phyloP scores from a whole-genome alignment of 2,329 filamentous ascomycete species.

The Plectosphaerella cucumerina region DNA sequence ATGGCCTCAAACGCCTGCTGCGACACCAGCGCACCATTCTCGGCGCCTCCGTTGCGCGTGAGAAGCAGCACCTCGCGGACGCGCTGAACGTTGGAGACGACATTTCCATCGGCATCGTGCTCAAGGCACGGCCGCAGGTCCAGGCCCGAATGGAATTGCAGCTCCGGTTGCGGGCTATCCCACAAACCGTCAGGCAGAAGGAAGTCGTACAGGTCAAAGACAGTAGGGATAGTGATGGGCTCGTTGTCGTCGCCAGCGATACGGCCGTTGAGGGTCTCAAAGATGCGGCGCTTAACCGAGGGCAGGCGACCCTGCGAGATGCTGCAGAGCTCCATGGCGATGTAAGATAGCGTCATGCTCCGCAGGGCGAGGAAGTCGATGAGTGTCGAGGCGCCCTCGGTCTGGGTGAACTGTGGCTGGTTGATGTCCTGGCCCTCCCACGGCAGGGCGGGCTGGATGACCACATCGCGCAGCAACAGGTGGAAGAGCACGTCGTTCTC shows the following conservation, averaged over 20 bases:
- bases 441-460: constrained; percentile 63
- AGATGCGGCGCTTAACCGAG: constrained; percentile 63
- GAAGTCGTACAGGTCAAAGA: constrained; percentile 95
- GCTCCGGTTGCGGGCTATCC: constrained; percentile 44
- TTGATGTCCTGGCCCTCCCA: constrained; percentile 69
- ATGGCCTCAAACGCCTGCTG: constrained; percentile 45
- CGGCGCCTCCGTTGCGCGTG: constrained; percentile 58
- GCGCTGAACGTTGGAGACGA: constrained; percentile 65
- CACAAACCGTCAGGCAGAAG: constrained; percentile 52
- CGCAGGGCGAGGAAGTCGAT: constrained; percentile 75
- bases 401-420: constrained; percentile 64
- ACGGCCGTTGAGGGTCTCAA: constrained; percentile 73
- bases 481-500: constrained; percentile 76
- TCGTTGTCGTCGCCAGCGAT: constrained; percentile 64
- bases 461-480: constrained; percentile 65
- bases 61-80: constrained; percentile 71
- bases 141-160: constrained; percentile 60
- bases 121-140: constrained; percentile 64
- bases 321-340: constrained; percentile 77
- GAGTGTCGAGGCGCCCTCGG: constrained; percentile 63
- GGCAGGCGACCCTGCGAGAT: constrained; percentile 68
- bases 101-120: constrained; percentile 50
- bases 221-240: constrained; percentile 62
- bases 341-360: constrained; percentile 77
- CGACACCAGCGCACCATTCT: constrained; percentile 42